Percentiles rank a stretch among this genome's conserved stretches.
Conservation (phyloP, 2,329 filamentous ascomycete species). For the Neurospora crassa region DNA sequence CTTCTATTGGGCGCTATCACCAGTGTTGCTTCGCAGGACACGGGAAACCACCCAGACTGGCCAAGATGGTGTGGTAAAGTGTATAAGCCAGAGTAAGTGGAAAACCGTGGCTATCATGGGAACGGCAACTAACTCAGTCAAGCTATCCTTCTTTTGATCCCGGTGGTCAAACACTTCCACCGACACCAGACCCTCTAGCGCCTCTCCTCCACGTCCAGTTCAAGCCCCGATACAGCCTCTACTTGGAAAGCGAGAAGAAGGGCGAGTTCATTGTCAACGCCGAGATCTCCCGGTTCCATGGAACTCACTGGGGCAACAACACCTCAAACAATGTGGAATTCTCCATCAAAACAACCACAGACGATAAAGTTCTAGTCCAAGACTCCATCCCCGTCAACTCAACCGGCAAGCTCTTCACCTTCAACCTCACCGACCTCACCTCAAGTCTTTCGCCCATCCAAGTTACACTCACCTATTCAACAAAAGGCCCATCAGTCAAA, state of each 20-base stretch:
- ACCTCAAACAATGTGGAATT: conserved; percentile 24
- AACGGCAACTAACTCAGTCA: neutral
- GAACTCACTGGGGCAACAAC: conserved; percentile 25
- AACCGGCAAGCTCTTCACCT: conserved; percentile 26
- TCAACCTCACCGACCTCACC: conserved; percentile 26
- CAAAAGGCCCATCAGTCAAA: neutral
- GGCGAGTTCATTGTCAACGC: conserved; percentile 36
- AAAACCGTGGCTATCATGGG: too few species aligned
- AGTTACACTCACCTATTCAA: conserved; percentile 23
- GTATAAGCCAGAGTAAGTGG: conserved; percentile 29
- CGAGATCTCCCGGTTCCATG: conserved; percentile 30
- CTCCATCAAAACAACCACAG: conserved; percentile 25
- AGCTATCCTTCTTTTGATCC: conserved; percentile 33
- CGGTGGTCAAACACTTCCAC: conserved; percentile 32
- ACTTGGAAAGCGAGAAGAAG: conserved; percentile 29
- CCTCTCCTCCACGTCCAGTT: conserved; percentile 34
- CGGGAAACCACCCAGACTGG: conserved; percentile 33
- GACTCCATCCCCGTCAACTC: conserved; percentile 25
- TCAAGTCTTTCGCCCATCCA: conserved; percentile 29
- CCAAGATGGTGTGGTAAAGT: conserved; percentile 39
- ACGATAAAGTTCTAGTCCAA: conserved; percentile 24
- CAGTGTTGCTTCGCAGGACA: conserved; percentile 19
- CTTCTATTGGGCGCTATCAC: neutral
- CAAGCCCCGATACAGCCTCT: conserved; percentile 36
- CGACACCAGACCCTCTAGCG: conserved; percentile 19